These are phyloP conservation scores for Vaccinium myrtillus DNA, from an alignment of 148 eudicot genomes.

Conservation along the genomic window DNA sequence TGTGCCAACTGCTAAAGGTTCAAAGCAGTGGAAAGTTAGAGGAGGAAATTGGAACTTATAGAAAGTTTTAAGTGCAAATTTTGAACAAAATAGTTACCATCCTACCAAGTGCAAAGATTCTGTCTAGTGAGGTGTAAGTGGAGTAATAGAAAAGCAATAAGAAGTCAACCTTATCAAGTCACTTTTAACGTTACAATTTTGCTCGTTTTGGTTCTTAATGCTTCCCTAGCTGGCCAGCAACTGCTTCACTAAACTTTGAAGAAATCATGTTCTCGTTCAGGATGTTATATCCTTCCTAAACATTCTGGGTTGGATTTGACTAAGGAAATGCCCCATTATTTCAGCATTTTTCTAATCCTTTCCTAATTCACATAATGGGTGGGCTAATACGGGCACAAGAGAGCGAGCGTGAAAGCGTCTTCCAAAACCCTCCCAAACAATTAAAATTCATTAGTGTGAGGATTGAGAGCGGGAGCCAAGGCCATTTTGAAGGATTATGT, in stretches of 20 bases:
- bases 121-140: not conserved
- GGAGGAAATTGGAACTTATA: not conserved
- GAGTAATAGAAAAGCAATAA: not conserved
- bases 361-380: too few species aligned
- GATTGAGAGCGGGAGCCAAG: too few species aligned
- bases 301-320: conserved; percentile 1
- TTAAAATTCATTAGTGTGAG: too few species aligned
- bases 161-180: not conserved
- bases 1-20: too few species aligned
- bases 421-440: too few species aligned
- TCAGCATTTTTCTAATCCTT: not conserved
- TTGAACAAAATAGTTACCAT: not conserved
- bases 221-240: not conserved
- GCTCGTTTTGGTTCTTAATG: not conserved
- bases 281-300: not conserved
- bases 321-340: not conserved
- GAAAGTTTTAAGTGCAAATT: not conserved
- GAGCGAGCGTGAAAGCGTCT: too few species aligned
- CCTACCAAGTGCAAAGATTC: not conserved
- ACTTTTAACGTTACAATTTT: not conserved
- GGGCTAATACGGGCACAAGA: too few species aligned
- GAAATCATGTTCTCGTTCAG: not conserved
- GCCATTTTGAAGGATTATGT: too few species aligned
- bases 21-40: too few species aligned
- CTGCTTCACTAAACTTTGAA: not conserved